Conservation (phyloP, 78 protist species). For the Dictyostelium citrinum region DNA sequence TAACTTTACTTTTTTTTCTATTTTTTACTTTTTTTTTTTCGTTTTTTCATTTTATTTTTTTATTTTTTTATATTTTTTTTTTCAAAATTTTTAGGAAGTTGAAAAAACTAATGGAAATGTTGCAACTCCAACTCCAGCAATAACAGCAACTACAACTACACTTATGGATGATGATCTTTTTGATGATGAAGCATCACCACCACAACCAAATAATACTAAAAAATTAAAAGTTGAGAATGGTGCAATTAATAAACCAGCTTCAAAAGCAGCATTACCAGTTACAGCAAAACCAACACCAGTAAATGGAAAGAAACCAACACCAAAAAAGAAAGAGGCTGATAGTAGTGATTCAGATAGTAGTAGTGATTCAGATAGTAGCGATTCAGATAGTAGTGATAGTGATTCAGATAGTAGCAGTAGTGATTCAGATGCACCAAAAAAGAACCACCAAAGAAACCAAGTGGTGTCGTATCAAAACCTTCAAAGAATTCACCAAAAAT, state of each 20-base stretch:
- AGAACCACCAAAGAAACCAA: neutral
- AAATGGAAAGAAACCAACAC: neutral
- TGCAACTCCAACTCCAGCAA: neutral
- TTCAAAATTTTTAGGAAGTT: neutral
- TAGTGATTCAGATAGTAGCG: neutral
- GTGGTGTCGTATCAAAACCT: neutral
- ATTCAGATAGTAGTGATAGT: neutral
- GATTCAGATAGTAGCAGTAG: neutral
- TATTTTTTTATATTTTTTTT: neutral
- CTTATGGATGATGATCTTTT: neutral
- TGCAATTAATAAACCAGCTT: neutral
- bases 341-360: neutral
- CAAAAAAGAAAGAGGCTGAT: neutral
- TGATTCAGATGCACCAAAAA: neutral
- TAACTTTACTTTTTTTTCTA: neutral
- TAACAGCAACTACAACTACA: neutral
- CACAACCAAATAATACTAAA: neutral
- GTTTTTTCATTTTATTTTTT: neutral
- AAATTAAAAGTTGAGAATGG: constrained; percentile 6
- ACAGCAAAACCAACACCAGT: neutral
- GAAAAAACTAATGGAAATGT: neutral
- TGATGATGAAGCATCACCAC: neutral
- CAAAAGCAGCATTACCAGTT: too few species aligned
- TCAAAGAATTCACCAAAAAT: neutral
- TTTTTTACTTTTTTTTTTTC: neutral